Percentiles rank a stretch among this genome's conserved stretches.
These are phyloP conservation scores for Pontederia paniculata DNA, from an alignment of 176 grass and related monocot species.

Conservation along the genomic window DNA sequence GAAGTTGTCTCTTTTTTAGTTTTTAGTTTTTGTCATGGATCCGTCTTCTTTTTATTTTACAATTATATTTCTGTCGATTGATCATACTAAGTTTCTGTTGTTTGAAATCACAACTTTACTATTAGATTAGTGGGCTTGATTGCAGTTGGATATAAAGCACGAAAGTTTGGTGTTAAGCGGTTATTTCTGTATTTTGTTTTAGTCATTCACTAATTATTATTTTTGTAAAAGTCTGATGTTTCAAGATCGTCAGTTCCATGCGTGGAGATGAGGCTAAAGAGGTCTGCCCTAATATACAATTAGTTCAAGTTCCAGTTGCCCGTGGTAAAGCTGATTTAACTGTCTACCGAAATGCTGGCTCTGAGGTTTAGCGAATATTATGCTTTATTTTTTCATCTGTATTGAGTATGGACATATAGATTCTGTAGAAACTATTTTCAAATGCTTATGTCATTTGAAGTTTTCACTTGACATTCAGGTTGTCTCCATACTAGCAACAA, in stretches of 20 bases:
- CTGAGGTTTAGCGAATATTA: constrained; percentile 42
- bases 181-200: constrained; percentile 15
- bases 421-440: background rate
- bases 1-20: too few relatives aligned
- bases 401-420: background rate
- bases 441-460: background rate
- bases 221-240: background rate
- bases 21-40: too few relatives aligned
- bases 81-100: too few relatives aligned
- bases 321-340: constrained; percentile 88
- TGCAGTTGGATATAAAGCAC: constrained; percentile 86
- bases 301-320: constrained; percentile 86
- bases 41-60: too few relatives aligned
- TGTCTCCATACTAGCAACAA: constrained; percentile 56
- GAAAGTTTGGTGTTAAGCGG: constrained; percentile 83
- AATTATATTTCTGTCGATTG: too few relatives aligned
- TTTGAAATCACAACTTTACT: too few relatives aligned
- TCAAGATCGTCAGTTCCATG: constrained; percentile 54
- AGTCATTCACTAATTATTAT: background rate
- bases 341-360: constrained; percentile 59
- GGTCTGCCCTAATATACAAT: constrained; percentile 56
- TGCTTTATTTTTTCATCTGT: background rate
- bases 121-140: too few relatives aligned
- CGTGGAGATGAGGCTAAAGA: constrained; percentile 79
- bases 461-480: constrained; percentile 32